Evolutionary conservation across 371 early-diverging fungal genomes (phyloP).

Genomic region (Lichtheimia ramosa): DNA sequence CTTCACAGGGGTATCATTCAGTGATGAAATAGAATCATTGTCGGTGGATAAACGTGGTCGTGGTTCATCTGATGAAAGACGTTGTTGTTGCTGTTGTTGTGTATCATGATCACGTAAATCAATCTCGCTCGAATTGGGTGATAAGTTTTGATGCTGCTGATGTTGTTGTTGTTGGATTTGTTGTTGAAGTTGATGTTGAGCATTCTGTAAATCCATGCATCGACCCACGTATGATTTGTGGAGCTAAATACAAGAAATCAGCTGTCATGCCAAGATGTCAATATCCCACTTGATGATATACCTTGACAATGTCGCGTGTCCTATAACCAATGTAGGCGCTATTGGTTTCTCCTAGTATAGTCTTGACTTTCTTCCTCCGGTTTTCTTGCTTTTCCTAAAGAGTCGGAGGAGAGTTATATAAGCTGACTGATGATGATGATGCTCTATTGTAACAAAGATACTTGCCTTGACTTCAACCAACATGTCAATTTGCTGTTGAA

Average conservation of each 20-base stretch:
- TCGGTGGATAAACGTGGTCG: slow-evolving; percentile 30
- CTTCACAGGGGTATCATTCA: slow-evolving; percentile 22
- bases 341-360: slow-evolving; percentile 32
- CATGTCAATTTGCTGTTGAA: slow-evolving; percentile 14
- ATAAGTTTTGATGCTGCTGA: slow-evolving; percentile 16
- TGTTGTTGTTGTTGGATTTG: slow-evolving; percentile 14
- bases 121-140: slow-evolving; percentile 12
- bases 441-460: neutral
- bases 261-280: too few species aligned
- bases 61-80: slow-evolving; percentile 32
- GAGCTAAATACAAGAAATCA: slow-evolving; percentile 24
- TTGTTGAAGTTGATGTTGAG: slow-evolving; percentile 31
- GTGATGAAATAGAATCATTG: slow-evolving; percentile 28
- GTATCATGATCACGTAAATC: slow-evolving; percentile 2
- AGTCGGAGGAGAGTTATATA: neutral
- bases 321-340: slow-evolving; percentile 33
- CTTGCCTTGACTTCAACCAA: slow-evolving; percentile 17
- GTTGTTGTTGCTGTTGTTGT: slow-evolving; percentile 6
- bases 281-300: slow-evolving; percentile 7
- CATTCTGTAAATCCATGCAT: slow-evolving; percentile 35
- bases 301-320: slow-evolving; percentile 42
- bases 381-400: slow-evolving; percentile 32
- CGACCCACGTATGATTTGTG: slow-evolving; percentile 44
- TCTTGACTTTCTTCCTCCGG: slow-evolving; percentile 35
- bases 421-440: neutral